Base-by-base conservation (phyloP, 495 filamentous ascomycete species). In the Tuber umbilicatum region DNA sequence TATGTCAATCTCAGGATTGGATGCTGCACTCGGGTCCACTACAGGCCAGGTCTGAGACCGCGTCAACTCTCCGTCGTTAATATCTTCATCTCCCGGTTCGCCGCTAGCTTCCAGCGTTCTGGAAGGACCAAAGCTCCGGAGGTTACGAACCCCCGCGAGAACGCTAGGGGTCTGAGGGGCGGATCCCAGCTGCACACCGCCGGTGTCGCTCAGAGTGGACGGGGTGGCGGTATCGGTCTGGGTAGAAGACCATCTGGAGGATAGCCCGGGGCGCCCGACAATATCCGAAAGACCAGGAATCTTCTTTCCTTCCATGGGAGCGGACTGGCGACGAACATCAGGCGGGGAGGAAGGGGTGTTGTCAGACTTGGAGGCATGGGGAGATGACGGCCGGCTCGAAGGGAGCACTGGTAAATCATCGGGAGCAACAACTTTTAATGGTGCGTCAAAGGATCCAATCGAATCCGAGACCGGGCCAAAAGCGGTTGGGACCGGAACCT, bases 1-100 rank as follows among this genome's bases (percentile, higher is more conserved):
- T 45, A 47, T 55, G 50, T 64, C 72, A 35, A 70, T 71, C 27
- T 31, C 55, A 19, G 55, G 14, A 27, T 60, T 60, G 50, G 50
- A 9, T n/a, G 2, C n/a, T n/a, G 23, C n/a, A n/a, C n/a, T n/a
- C 23, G 50, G 55, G 55, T 64, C 55, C 27, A 35, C 55, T 12
- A 12, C 27, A 64, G 55, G 55, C 55, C 55, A 64, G 31, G 27
- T 64, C 68, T 43, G 77, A 41, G 50, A 78, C 39, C 12, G 75
- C 35, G 40, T 74, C 41, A 27, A 43, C 21, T 50, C 71, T n/a
- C 69, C 77, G n/a, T 74, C 16, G 72, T 72, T 70, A 67, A 72
- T 69, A 6, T 74, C 71, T 6, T 71, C 55, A 27, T 78, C 71
- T 27, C 74, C 75, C n/a, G 40, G 69, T 12, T 72, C 72, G 67